Percentiles rank a stretch among this genome's conserved stretches.
phyloP scores from a whole-genome alignment of 1,284 basidiomycete species.

The Ganoderma resinaceum region DNA sequence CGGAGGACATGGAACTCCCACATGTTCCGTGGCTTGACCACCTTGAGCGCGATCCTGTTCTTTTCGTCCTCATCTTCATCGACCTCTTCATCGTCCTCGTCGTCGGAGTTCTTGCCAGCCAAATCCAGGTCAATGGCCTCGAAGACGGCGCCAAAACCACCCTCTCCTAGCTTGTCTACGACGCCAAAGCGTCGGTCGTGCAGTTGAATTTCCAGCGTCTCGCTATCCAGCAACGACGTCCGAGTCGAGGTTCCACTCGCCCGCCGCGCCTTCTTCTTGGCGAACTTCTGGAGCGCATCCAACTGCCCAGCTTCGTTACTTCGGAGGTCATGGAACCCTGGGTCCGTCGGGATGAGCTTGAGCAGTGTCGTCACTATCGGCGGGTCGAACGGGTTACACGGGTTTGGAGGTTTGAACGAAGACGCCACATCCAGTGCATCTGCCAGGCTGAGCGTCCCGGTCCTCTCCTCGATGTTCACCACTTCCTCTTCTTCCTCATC shows the following conservation, averaged over 20 bases:
- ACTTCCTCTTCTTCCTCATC: slow-evolving; percentile 37
- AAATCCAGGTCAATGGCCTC: slow-evolving; percentile 71
- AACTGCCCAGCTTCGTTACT: slow-evolving; percentile 63
- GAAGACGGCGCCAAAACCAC: slow-evolving; percentile 96
- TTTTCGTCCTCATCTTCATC: slow-evolving; percentile 66
- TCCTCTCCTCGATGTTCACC: slow-evolving; percentile 56
- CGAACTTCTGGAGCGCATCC: slow-evolving; percentile 71
- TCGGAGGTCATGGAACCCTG: slow-evolving; percentile 72
- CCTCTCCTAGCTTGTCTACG: slow-evolving; percentile 92
- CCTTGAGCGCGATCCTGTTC: slow-evolving; percentile 87
- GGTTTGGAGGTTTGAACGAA: slow-evolving; percentile 79
- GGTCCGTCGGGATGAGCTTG: slow-evolving; percentile 68
- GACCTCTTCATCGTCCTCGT: slow-evolving; percentile 54
- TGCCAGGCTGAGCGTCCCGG: slow-evolving; percentile 65
- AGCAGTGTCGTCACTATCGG: slow-evolving; percentile 73
- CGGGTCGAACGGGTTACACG: slow-evolving; percentile 87
- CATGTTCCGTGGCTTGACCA: slow-evolving; percentile 86
- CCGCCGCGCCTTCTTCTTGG: slow-evolving; percentile 58
- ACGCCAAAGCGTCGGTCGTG: slow-evolving; percentile 73
- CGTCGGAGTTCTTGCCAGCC: slow-evolving; percentile 28
- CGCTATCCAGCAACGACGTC: slow-evolving; percentile 47
- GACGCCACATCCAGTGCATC: slow-evolving; percentile 68
- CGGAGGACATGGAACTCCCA: slow-evolving; percentile 96
- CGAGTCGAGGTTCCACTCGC: slow-evolving; percentile 53
- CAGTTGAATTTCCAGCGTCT: slow-evolving; percentile 57